Evolutionary conservation across 2,329 filamentous ascomycete genomes (phyloP).

Genomic region (Claviceps pazoutovae): DNA sequence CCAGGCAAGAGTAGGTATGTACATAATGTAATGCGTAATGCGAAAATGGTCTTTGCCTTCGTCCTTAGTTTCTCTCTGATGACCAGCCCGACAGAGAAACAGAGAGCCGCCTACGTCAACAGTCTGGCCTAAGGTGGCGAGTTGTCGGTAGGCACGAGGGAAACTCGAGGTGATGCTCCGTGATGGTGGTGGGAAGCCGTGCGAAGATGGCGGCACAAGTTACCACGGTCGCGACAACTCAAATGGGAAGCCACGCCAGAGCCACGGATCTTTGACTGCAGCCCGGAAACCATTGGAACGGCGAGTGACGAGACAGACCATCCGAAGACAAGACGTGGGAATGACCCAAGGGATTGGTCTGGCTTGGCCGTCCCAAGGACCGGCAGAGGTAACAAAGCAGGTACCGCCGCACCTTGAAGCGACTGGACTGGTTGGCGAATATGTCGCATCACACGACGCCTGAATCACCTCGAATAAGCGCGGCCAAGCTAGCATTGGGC

Average conservation of each 20-base stretch:
- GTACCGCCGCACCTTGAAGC: not conserved
- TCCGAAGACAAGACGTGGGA: not conserved
- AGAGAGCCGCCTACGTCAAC: constrained; percentile 18
- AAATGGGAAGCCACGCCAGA: not conserved
- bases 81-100: not conserved
- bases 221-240: not conserved
- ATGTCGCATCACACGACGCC: not conserved
- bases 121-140: constrained; percentile 2
- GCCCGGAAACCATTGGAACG: not conserved
- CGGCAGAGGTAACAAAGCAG: not conserved
- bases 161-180: constrained; percentile 1
- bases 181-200: not conserved
- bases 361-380: not conserved
- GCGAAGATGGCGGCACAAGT: not conserved
- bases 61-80: too few species aligned
- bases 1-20: too few species aligned
- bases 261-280: not conserved
- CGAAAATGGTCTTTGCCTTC: too few species aligned
- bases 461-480: constrained; percentile 14
- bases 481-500: constrained; percentile 16
- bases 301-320: too few species aligned
- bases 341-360: not conserved
- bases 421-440: not conserved
- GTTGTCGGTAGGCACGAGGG: not conserved
- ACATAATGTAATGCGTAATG: too few species aligned